Conservation (phyloP, 441 rosid species). For the Brassica hybrid region DNA sequence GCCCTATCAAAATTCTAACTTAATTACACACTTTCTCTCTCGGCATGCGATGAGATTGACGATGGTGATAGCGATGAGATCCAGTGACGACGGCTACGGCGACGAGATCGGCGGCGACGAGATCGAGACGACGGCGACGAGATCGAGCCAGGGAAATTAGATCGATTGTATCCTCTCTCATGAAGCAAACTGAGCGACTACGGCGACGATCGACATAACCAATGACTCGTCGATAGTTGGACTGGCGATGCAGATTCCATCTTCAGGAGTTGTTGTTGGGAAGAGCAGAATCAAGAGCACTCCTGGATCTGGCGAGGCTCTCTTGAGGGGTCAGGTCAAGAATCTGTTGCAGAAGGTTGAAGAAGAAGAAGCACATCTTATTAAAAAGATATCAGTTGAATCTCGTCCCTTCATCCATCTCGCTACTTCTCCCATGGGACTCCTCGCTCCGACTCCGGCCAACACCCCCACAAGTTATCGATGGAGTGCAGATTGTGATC, state of each 20-base stretch:
- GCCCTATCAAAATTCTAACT: too few species aligned
- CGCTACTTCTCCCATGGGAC: constrained; percentile 62
- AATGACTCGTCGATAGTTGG: constrained; percentile 95
- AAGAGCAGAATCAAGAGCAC: constrained; percentile 59
- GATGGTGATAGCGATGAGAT: too few species aligned
- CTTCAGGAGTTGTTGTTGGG: constrained; percentile 51
- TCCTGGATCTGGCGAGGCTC: constrained; percentile 76
- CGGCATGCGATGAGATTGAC: too few species aligned
- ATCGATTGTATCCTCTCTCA: too few species aligned
- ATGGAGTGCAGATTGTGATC: constrained; percentile 32
- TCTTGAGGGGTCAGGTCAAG: constrained; percentile 85
- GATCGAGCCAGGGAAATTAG: too few species aligned
- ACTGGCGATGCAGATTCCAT: constrained; percentile 72
- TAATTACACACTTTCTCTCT: too few species aligned
- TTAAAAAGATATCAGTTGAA: constrained; percentile 52
- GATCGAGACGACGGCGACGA: too few species aligned
- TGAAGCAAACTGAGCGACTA: too few species aligned
- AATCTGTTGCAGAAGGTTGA: constrained; percentile 77
- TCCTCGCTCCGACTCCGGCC: constrained; percentile 83
- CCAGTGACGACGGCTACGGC: too few species aligned
- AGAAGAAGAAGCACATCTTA: constrained; percentile 71
- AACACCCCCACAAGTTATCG: constrained; percentile 70
- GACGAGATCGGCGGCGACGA: too few species aligned
- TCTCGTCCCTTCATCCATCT: too few species aligned
- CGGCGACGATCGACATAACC: constrained; percentile 87